These are phyloP conservation scores for Magnaporthales sp. DNA, from an alignment of 2,329 filamentous ascomycete species.

Conservation along the genomic window DNA sequence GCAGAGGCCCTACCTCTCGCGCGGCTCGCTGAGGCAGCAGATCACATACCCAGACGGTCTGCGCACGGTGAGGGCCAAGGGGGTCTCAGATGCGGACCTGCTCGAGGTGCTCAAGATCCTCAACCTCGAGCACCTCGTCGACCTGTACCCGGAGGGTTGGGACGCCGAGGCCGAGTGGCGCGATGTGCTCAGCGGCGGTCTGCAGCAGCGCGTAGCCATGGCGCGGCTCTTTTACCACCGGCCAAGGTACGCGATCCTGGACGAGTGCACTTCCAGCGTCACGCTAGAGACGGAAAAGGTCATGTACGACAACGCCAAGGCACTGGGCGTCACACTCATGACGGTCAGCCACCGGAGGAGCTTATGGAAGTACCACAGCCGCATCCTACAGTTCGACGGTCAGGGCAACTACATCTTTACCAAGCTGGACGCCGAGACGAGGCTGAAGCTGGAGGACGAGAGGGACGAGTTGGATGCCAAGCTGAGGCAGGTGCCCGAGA, in stretches of 20 bases:
- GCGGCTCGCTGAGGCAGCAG: slow-evolving; percentile 88
- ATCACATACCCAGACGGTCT: slow-evolving; percentile 92
- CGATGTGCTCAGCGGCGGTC: slow-evolving; percentile 81
- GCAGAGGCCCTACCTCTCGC: slow-evolving; percentile 85
- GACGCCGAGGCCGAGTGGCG: slow-evolving; percentile 96
- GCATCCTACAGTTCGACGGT: slow-evolving; percentile 93
- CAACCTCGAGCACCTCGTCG: slow-evolving; percentile 74
- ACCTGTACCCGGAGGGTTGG: slow-evolving; percentile 70
- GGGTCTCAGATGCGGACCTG: slow-evolving; percentile 74
- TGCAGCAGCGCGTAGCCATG: slow-evolving; percentile 96
- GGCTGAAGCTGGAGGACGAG: slow-evolving; percentile 86
- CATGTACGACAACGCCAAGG: slow-evolving; percentile 97
- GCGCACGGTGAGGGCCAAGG: slow-evolving; percentile 77
- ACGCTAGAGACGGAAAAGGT: slow-evolving; percentile 88
- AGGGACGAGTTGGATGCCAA: slow-evolving; percentile 87
- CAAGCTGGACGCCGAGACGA: slow-evolving; percentile 74
- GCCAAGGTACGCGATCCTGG: slow-evolving; percentile 88
- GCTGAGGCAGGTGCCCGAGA: slow-evolving; percentile 76
- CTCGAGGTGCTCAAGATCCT: slow-evolving; percentile 67
- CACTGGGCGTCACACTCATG: slow-evolving; percentile 87
- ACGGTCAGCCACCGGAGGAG: slow-evolving; percentile 87
- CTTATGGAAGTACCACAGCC: slow-evolving; percentile 92
- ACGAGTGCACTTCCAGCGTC: slow-evolving; percentile 94
- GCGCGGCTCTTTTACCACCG: slow-evolving; percentile 89
- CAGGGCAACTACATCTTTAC: slow-evolving; percentile 90